phyloP scores from a whole-genome alignment of 2,329 filamentous ascomycete genomes.

The Pseudocercospora fijiensis region DNA sequence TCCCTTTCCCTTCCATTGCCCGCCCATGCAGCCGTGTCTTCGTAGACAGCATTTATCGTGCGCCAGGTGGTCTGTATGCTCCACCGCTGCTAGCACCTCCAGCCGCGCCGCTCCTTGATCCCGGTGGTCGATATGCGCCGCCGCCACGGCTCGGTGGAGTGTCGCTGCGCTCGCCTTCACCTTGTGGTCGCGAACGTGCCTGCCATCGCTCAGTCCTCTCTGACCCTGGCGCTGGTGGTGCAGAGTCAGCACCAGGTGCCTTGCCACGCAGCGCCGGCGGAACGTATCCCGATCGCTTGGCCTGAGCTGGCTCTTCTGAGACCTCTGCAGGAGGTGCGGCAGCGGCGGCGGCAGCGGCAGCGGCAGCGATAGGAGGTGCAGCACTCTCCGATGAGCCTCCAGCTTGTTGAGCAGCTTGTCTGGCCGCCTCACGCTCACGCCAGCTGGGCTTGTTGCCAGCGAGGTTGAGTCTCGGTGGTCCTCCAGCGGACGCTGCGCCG shows the following conservation, averaged over 20 bases:
- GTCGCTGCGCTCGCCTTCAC: conserved; percentile 27
- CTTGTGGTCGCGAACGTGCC: conserved; percentile 23
- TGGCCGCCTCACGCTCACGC: conserved; percentile 68
- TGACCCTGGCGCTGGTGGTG: conserved; percentile 30
- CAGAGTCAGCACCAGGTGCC: conserved; percentile 33
- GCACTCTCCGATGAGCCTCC: conserved; percentile 30
- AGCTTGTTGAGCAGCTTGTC: conserved; percentile 37
- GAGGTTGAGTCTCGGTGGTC: conserved; percentile 63
- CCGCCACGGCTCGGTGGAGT: conserved; percentile 20
- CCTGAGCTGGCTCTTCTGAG: conserved; percentile 40
- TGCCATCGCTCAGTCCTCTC: conserved; percentile 31
- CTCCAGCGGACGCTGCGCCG: conserved; percentile 51
- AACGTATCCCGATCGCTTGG: conserved; percentile 47
- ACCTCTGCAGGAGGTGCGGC: conserved; percentile 33
- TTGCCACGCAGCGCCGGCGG: conserved; percentile 47
- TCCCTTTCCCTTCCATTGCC: background rate
- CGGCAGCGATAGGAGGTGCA: conserved; percentile 35
- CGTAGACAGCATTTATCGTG: conserved; percentile 9
- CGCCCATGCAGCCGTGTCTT: background rate
- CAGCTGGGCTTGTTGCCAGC: conserved; percentile 60
- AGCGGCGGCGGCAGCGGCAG: conserved; percentile 31
- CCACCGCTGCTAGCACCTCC: conserved; percentile 25
- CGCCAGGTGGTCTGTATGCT: conserved; percentile 31
- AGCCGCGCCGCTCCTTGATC: conserved; percentile 19
- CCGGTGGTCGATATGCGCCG: conserved; percentile 31